Evolutionary conservation across 345 rosid genomes (phyloP).

Genomic region (Stellera chamaejasme): DNA sequence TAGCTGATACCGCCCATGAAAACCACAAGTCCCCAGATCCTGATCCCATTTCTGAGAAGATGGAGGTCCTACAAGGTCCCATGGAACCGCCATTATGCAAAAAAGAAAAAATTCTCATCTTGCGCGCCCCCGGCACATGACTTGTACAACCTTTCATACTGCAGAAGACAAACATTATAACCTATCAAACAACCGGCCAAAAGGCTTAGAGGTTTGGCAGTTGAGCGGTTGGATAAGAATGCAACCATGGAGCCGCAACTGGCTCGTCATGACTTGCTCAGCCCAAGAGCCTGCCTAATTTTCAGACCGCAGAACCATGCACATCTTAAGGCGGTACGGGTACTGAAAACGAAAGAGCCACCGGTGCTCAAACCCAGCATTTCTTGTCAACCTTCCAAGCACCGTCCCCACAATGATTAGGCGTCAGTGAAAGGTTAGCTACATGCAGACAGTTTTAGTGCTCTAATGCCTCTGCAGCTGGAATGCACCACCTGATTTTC

Average conservation of each 20-base stretch:
- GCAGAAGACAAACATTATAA: conserved; percentile 17
- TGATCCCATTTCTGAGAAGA: conserved; percentile 11
- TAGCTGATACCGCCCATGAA: conserved; percentile 15
- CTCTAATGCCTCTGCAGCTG: conserved; percentile 8
- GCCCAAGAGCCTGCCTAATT: conserved; percentile 10
- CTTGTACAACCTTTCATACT: conserved; percentile 22
- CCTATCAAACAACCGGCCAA: conserved; percentile 12
- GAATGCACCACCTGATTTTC: conserved; percentile 15
- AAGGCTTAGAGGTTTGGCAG: conserved; percentile 11
- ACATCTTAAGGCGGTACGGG: conserved; percentile 10
- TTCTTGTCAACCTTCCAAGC: conserved; percentile 4
- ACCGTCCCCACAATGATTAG: conserved; percentile 5
- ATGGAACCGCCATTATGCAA: conserved; percentile 14
- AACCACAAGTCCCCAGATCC: conserved; percentile 30
- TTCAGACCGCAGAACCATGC: conserved; percentile 12
- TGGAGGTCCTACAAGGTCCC: conserved; percentile 15
- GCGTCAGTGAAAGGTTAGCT: conserved; percentile 6
- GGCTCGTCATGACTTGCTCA: conserved; percentile 8
- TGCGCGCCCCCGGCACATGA: conserved; percentile 18
- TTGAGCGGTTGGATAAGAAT: conserved; percentile 13
- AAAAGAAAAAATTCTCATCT: conserved; percentile 14
- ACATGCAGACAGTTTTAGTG: conserved; percentile 4
- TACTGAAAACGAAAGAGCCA: neutral
- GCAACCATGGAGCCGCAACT: conserved; percentile 12
- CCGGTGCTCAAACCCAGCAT: conserved; percentile 3